Conservation (phyloP, 148 eudicot species). For the Fagopyrum tataricum region DNA sequence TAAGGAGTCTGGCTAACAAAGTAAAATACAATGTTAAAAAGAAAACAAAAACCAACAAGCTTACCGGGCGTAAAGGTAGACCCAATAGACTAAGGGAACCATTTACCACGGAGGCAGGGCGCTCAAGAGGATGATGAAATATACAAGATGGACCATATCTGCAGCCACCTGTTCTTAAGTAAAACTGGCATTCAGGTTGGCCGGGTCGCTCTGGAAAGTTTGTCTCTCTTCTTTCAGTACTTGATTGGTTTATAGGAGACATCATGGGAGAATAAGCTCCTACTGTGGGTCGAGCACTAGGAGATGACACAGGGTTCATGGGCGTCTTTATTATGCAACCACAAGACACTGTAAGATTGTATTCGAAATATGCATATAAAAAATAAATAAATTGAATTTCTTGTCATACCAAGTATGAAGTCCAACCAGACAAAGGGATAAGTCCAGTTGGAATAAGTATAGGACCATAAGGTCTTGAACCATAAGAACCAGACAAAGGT, state of each 20-base stretch:
- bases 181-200: conserved; percentile 67
- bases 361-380: not conserved
- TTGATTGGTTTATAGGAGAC: conserved; percentile 35
- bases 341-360: not conserved
- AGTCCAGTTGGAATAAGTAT: conserved; percentile 69
- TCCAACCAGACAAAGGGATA: conserved; percentile 76
- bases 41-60: not conserved
- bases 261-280: conserved; percentile 42
- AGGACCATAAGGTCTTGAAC: conserved; percentile 68
- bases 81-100: conserved; percentile 61
- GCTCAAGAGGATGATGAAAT: conserved; percentile 79
- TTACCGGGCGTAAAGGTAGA: conserved; percentile 82
- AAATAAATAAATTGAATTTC: not conserved
- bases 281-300: conserved; percentile 52
- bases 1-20: too few relatives aligned
- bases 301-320: conserved; percentile 61
- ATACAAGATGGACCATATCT: conserved; percentile 67
- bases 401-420: conserved; percentile 66
- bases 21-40: too few relatives aligned
- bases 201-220: conserved; percentile 60
- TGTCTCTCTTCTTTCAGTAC: conserved; percentile 29
- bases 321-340: conserved; percentile 43
- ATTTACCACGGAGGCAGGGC: conserved; percentile 33
- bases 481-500: conserved; percentile 60
- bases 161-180: conserved; percentile 72